A percentile compares a stretch with the other conserved stretches of the same genome.
Conservation (phyloP, 306 rosid species). For the Pterocarpus macrocarpus region DNA sequence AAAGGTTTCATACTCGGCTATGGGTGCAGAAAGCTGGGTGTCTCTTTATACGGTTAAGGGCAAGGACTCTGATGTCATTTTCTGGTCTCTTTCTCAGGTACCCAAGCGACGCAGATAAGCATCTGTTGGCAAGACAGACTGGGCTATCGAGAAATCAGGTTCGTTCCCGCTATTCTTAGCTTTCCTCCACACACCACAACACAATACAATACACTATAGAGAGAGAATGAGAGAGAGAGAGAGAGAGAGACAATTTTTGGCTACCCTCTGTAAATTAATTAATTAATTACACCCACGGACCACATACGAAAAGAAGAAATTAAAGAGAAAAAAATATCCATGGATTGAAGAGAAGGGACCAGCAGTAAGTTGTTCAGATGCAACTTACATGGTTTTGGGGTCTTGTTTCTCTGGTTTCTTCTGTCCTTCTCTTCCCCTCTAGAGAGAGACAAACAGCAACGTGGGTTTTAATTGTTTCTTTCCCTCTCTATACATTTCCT, state of each 20-base stretch:
- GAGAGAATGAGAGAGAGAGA: slow-evolving; percentile 12
- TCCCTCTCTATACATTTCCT: slow-evolving; percentile 3
- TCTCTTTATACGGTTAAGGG: slow-evolving; percentile 59
- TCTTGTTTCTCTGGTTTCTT: slow-evolving; percentile 47
- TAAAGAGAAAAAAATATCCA: not conserved
- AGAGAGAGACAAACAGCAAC: slow-evolving; percentile 53
- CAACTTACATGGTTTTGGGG: slow-evolving; percentile 59
- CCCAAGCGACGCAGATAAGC: slow-evolving; percentile 98
- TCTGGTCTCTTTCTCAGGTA: slow-evolving; percentile 93
- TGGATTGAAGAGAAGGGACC: slow-evolving; percentile 51
- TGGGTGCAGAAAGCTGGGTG: slow-evolving; percentile 62
- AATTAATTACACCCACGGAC: slow-evolving; percentile 43
- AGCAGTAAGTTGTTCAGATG: slow-evolving; percentile 55
- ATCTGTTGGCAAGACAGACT: slow-evolving; percentile 91
- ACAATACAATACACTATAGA: not conserved
- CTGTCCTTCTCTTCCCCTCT: slow-evolving; percentile 41
- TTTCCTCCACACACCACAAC: slow-evolving; percentile 32
- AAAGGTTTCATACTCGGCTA: slow-evolving; percentile 52
- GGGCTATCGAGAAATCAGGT: slow-evolving; percentile 96
- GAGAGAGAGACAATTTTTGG: slow-evolving; percentile 40
- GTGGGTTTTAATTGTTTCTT: slow-evolving; percentile 30
- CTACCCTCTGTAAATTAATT: slow-evolving; percentile 5
- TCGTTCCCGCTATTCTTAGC: slow-evolving; percentile 44
- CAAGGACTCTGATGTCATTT: slow-evolving; percentile 74
- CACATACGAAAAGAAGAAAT: slow-evolving; percentile 31